Conservation (phyloP, 2,329 filamentous ascomycete species). For the Colletotrichum limetticola region DNA sequence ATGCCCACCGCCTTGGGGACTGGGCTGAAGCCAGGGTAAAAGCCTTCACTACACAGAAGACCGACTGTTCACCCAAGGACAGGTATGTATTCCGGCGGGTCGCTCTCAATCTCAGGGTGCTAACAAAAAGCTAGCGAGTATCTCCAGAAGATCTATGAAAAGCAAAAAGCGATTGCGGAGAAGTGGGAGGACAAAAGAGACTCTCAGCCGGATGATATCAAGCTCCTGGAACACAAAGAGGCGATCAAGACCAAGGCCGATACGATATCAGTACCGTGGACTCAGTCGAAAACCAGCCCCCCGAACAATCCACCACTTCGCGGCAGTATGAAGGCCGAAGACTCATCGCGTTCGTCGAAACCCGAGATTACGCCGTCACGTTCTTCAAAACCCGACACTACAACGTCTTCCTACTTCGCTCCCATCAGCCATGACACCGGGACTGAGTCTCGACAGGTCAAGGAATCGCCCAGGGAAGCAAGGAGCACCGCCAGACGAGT, state of each 20-base stretch:
- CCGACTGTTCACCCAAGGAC: not conserved
- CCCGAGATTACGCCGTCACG: not conserved
- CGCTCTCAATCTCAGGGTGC: not conserved
- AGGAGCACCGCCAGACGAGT: slow-evolving; percentile 1
- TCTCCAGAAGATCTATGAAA: slow-evolving; percentile 6
- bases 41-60: not conserved
- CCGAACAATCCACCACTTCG: not conserved
- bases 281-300: not conserved
- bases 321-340: slow-evolving; percentile 10
- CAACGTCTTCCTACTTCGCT: not conserved
- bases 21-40: not conserved
- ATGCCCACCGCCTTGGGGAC: not conserved
- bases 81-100: not conserved
- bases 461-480: not conserved
- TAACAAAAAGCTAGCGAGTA: not conserved
- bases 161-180: not conserved
- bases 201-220: slow-evolving; percentile 4
- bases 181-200: not conserved
- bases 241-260: not conserved
- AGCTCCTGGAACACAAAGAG: slow-evolving; percentile 6
- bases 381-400: not conserved
- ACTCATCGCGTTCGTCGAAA: not conserved
- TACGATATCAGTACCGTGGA: not conserved
- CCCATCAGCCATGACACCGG: not conserved
- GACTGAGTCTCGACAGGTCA: not conserved